Evolutionary conservation across 352 stramenopile genomes (phyloP).

Genomic region (Globisporangium apiculatum): DNA sequence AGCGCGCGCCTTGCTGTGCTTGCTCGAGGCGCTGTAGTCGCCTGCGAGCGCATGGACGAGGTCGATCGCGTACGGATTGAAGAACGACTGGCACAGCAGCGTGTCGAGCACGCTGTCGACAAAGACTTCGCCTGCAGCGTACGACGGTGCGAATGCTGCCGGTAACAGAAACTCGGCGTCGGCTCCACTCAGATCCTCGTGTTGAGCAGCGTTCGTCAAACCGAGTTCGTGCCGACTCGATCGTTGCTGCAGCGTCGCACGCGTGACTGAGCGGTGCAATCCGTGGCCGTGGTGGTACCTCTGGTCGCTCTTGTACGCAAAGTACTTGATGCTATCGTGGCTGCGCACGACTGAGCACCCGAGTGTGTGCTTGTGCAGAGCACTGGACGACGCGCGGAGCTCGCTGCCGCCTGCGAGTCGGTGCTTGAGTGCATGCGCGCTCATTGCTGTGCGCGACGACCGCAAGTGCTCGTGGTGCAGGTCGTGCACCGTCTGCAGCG

Average conservation of each 20-base stretch:
- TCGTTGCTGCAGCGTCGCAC: not conserved
- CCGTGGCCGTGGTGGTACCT: constrained; percentile 11
- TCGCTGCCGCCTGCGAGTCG: not conserved
- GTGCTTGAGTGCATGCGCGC: not conserved
- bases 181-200: constrained; percentile 3
- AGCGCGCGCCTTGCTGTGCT: constrained; percentile 6
- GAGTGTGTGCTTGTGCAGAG: constrained; percentile 11
- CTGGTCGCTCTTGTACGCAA: constrained; percentile 39
- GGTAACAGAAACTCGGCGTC: constrained; percentile 23
- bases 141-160: constrained; percentile 33
- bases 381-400: not conserved
- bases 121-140: constrained; percentile 50
- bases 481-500: constrained; percentile 30
- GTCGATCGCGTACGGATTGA: constrained; percentile 64
- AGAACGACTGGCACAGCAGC: constrained; percentile 64
- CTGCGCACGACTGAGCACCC: constrained; percentile 42
- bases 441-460: not conserved
- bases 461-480: constrained; percentile 28
- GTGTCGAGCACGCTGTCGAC: constrained; percentile 56
- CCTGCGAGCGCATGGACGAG: constrained; percentile 43
- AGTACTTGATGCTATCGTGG: constrained; percentile 49
- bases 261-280: constrained; percentile 9
- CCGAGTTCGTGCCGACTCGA: constrained; percentile 3
- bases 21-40: constrained; percentile 21
- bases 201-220: constrained; percentile 11